Evolutionary conservation across 169 alveolate genomes (phyloP).

Genomic region (Eimeria brunetti): DNA sequence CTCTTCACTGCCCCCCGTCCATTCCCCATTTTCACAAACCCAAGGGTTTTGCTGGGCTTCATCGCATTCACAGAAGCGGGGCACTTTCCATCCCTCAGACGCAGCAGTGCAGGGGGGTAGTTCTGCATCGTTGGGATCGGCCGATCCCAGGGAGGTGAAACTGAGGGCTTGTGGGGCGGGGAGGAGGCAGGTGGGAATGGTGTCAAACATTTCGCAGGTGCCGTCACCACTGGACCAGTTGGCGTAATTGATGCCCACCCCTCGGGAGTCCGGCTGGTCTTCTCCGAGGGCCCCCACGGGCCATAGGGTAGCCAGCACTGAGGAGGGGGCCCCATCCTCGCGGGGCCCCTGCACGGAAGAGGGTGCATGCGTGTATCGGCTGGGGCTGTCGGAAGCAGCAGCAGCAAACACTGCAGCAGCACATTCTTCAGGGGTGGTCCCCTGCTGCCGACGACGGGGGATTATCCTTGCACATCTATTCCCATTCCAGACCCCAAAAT

Average conservation of each 20-base stretch:
- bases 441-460: background rate
- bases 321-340: background rate
- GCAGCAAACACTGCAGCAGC: slow-evolving; percentile 9
- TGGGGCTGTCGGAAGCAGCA: slow-evolving; percentile 70
- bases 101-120: slow-evolving; percentile 71
- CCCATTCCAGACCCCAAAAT: slow-evolving; percentile 78
- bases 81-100: slow-evolving; percentile 29
- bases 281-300: slow-evolving; percentile 64
- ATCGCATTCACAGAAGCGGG: slow-evolving; percentile 27
- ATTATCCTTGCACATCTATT: slow-evolving; percentile 18
- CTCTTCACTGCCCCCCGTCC: slow-evolving; percentile 27
- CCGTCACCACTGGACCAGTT: slow-evolving; percentile 60
- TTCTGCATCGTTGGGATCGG: slow-evolving; percentile 37
- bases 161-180: slow-evolving; percentile 34
- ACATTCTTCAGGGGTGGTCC: slow-evolving; percentile 35
- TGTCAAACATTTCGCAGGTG: slow-evolving; percentile 70
- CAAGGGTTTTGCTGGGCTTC: background rate
- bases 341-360: background rate
- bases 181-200: slow-evolving; percentile 66
- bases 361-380: slow-evolving; percentile 48
- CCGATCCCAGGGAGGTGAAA: slow-evolving; percentile 44
- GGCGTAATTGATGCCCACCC: slow-evolving; percentile 71
- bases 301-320: slow-evolving; percentile 17
- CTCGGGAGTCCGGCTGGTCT: slow-evolving; percentile 69
- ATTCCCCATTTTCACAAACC: slow-evolving; percentile 8